Evolutionary conservation across 768 basidiomycete species (phyloP), one percentile per base, ranked within the genome.

Genomic region (Xerocomus spinulosus): DNA sequence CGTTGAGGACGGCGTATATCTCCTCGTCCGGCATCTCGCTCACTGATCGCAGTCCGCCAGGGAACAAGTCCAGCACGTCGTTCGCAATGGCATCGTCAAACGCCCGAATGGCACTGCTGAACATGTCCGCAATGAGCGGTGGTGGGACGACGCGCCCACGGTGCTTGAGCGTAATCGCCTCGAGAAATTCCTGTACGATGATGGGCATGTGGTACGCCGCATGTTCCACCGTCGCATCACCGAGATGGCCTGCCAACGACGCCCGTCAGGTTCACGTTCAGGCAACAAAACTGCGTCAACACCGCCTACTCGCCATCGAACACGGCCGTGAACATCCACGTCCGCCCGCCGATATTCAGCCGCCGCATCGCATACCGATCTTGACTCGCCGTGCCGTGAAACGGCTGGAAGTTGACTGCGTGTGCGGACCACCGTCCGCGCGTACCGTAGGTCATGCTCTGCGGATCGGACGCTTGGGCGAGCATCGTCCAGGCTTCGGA

Each of bases 21-120:
- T 81, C 67, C 21, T 72, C 68, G 55, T 84, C 78, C 4, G 79
- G 73, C 63, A 80, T 74, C 14, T 73, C 62, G 25, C 71, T 70
- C 25, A 81, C 69, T 13, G 73, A 67, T 14, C 77, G 68, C 12
- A 83, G 53, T 5, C 80, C 80, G 9, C 79, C 81, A 21, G 72
- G 62, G 46, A 85, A 84, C 21, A 85, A 66, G 28, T 80, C 72
- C 56, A 83, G 60, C 0, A 85, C 77, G 50, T 85, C 83, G 53
- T 76, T 75, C 6, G 81, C 82, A 49, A 85, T 85, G 6, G 82
- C 81, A 35, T 82, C 72, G 60, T 85, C 83, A 45, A 83, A 84
- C 10, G 80, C 71, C 28, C 72, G 66, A 42, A 85, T 82, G 2
- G 81, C 75, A 39, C 73, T 73, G 20, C 76, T 74, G 54, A 85